Conservation (phyloP, 352 stramenopile genomes). For the Pythium chondricola region DNA sequence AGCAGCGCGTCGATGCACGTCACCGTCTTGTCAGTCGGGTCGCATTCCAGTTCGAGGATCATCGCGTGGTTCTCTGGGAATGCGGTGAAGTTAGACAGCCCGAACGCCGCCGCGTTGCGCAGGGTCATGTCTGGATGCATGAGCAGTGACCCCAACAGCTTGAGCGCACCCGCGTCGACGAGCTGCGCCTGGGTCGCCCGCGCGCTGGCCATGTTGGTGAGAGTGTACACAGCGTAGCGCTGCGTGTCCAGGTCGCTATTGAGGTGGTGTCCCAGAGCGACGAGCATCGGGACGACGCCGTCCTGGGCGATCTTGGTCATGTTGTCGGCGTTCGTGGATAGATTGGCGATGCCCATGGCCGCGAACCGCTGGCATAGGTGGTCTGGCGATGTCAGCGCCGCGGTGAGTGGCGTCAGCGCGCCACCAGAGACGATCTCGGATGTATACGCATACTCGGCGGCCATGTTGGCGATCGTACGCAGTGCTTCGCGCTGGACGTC, state of each 20-base stretch:
- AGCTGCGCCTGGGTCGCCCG: constrained; percentile 81
- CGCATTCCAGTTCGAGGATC: constrained; percentile 51
- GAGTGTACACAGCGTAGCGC: constrained; percentile 88
- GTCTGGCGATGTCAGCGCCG: constrained; percentile 89
- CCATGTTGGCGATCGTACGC: constrained; percentile 93
- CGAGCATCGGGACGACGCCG: constrained; percentile 81
- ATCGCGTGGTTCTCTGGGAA: constrained; percentile 88
- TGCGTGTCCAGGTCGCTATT: constrained; percentile 91
- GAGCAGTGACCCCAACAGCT: constrained; percentile 63
- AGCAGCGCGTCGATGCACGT: constrained; percentile 53
- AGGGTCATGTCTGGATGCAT: constrained; percentile 78
- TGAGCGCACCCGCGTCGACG: constrained; percentile 66
- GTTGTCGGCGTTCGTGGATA: constrained; percentile 91
- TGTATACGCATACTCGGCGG: constrained; percentile 92
- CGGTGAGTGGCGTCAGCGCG: constrained; percentile 82
- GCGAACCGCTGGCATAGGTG: constrained; percentile 91
- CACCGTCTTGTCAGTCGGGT: background rate
- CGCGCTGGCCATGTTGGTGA: constrained; percentile 91
- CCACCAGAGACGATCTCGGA: constrained; percentile 89
- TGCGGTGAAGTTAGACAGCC: constrained; percentile 91
- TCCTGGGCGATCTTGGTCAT: constrained; percentile 89
- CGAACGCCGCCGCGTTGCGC: constrained; percentile 88
- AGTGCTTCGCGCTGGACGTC: constrained; percentile 93
- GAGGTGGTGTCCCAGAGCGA: constrained; percentile 75
- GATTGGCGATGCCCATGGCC: constrained; percentile 93